These are phyloP conservation scores for Blastobotrys illinoisensis DNA, from an alignment of 1,139 yeast species.

Conservation along the genomic window DNA sequence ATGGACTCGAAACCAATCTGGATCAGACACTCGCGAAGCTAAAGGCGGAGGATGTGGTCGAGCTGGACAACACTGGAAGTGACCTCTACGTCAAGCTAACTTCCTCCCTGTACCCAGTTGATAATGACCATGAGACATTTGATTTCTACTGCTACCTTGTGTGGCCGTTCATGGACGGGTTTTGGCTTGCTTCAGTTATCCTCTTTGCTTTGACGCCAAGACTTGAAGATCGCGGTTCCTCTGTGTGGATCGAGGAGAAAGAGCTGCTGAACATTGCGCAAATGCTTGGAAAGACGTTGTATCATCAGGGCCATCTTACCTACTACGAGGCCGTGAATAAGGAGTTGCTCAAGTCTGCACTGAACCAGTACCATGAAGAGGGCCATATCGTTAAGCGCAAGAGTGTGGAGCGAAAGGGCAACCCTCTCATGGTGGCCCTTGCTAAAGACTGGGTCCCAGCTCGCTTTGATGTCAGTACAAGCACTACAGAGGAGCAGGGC, in stretches of 20 bases:
- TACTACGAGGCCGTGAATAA: conserved; percentile 40
- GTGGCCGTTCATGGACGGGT: conserved; percentile 43
- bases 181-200: conserved; percentile 39
- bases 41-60: conserved; percentile 30
- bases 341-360: conserved; percentile 37
- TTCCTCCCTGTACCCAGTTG: conserved; percentile 30
- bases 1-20: conserved; percentile 35
- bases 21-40: conserved; percentile 30
- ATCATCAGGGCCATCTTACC: conserved; percentile 38
- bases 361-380: conserved; percentile 31
- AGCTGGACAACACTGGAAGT: conserved; percentile 18
- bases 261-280: conserved; percentile 34
- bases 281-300: conserved; percentile 38
- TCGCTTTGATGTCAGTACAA: not conserved
- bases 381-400: conserved; percentile 30
- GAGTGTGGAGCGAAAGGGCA: conserved; percentile 14
- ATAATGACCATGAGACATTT: conserved; percentile 33
- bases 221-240: conserved; percentile 9
- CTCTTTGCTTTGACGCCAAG: conserved; percentile 33
- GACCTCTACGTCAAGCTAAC: conserved; percentile 7
- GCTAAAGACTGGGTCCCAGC: conserved; percentile 22
- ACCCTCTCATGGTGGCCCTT: conserved; percentile 11
- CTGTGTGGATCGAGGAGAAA: conserved; percentile 30
- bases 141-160: conserved; percentile 40
- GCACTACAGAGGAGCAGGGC: not conserved